Evolutionary conservation across 768 basidiomycete species (phyloP), one percentile per base, ranked within the genome.

Genomic region (Fibroporia radiculosa): DNA sequence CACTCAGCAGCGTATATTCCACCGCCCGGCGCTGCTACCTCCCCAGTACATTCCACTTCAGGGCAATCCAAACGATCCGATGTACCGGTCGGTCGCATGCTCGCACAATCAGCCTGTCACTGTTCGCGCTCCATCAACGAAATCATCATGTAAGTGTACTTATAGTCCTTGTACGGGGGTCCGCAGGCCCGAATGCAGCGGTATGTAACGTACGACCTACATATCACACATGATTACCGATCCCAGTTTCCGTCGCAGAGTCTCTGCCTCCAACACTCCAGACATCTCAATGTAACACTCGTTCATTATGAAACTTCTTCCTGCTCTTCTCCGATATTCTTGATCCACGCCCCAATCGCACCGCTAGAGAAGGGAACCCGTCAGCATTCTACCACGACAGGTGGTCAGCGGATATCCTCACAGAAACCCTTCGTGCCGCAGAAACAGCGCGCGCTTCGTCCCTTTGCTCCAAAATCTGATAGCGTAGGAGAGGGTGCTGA

Each of bases 391-490:
- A 31, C 12, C 13, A 34, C 16, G n/a, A 20, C 14, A 10, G 5
- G 14, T 7, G 24, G 25, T 18, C 13, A 26, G 16, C 25, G 20
- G 6, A 42, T 20, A 29, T 42, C 40, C 88, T 69, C 64, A 93
- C 88, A 97, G 66, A 72, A 97, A 98, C 3, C 95, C 96, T 69
- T 99, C 96, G 56, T 99, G 96, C 48, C 96, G 80, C 50, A 99
- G 72, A 72, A 99, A 99, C 53, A 97, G 71, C 32, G 96, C 96
- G 31, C 91, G 80, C 65, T 97, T 98, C 25, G 83, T 93, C 0
- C 96, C 96, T 62, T 93, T 95, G 57, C 91, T 93, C 96, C 96
- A 99, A 70, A 98, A 99, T 14, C 96, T 82, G 65, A 99, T 98
- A 18, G 96, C 96, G 66, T 99, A 99, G 18, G 96, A 98, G 41